Percentiles rank a stretch among this genome's conserved stretches.
These are phyloP conservation scores for Scedosporium apiospermum DNA, from an alignment of 2,329 filamentous ascomycete species.

Conservation along the genomic window DNA sequence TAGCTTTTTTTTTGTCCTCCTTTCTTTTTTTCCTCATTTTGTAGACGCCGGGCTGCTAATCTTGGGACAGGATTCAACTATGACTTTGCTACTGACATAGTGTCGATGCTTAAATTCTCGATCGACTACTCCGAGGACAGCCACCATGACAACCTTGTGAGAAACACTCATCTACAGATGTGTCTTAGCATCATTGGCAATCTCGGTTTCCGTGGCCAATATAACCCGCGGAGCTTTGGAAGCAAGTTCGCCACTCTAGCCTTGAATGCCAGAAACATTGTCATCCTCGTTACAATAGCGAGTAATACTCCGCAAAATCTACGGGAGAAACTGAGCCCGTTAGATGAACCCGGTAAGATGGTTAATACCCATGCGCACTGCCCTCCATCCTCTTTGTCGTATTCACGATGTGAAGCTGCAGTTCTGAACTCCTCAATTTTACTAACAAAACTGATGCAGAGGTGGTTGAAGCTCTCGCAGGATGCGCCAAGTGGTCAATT, in stretches of 20 bases:
- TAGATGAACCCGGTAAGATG: constrained; percentile 46
- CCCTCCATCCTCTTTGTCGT: not conserved
- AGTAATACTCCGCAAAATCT: constrained; percentile 45
- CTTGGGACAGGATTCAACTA: constrained; percentile 42
- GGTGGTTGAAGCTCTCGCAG: constrained; percentile 61
- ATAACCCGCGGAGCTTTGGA: constrained; percentile 50
- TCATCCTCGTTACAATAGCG: constrained; percentile 55
- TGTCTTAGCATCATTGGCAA: constrained; percentile 72
- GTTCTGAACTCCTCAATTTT: too few species aligned
- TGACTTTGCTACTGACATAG: constrained; percentile 56
- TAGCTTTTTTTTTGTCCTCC: not conserved
- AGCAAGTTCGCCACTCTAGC: constrained; percentile 68
- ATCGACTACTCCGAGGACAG: constrained; percentile 76
- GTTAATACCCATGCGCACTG: not conserved
- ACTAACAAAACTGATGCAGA: constrained; percentile 33
- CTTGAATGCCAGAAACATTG: constrained; percentile 64
- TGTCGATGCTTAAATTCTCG: constrained; percentile 59
- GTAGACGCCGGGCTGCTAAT: not conserved
- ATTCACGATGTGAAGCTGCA: too few species aligned
- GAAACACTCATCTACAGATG: constrained; percentile 63
- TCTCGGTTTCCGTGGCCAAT: constrained; percentile 61
- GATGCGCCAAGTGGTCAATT: constrained; percentile 69
- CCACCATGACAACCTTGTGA: constrained; percentile 60
- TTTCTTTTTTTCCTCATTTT: not conserved
- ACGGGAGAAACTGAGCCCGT: constrained; percentile 45